Conservation (phyloP, 2,329 filamentous ascomycete genomes). For the Paraphaeosphaeria sporulosa region DNA sequence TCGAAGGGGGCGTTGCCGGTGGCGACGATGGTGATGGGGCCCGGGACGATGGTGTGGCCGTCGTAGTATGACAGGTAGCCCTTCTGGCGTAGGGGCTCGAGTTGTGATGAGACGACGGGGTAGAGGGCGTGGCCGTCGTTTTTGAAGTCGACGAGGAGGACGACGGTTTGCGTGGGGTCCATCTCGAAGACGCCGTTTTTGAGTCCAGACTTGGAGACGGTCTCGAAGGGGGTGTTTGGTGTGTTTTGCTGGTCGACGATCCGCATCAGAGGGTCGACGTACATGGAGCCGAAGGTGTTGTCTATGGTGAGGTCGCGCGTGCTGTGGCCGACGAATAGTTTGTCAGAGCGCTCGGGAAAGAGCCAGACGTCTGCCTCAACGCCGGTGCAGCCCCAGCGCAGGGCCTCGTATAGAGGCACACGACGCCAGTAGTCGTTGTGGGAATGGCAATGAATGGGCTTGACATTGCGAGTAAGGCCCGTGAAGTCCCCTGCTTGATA, state of each 20-base stretch:
- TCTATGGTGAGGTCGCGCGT: constrained; percentile 55
- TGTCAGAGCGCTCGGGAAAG: constrained; percentile 53
- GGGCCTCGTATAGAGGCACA: constrained; percentile 63
- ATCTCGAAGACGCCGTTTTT: constrained; percentile 61
- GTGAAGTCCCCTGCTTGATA: constrained; percentile 40
- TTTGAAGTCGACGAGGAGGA: constrained; percentile 63
- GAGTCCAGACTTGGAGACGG: constrained; percentile 18
- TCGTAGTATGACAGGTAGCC: constrained; percentile 62
- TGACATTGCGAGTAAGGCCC: constrained; percentile 59
- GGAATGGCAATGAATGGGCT: constrained; percentile 62
- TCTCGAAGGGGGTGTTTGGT: constrained; percentile 42
- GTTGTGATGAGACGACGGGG: constrained; percentile 50
- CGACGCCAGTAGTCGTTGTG: constrained; percentile 68
- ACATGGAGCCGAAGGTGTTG: constrained; percentile 60
- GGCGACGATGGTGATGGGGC: constrained; percentile 62
- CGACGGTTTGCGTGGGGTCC: constrained; percentile 56
- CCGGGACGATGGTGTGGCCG: constrained; percentile 48
- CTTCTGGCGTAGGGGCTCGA: constrained; percentile 56
- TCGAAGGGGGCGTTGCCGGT: constrained; percentile 63
- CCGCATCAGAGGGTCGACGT: constrained; percentile 60
- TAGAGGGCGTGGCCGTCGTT: constrained; percentile 47
- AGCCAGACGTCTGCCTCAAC: constrained; percentile 67
- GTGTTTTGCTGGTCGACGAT: constrained; percentile 61
- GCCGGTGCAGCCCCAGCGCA: constrained; percentile 62
- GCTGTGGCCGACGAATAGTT: constrained; percentile 65